phyloP scores from a whole-genome alignment of 2,329 filamentous ascomycete genomes.

The Fusarium buharicum region DNA sequence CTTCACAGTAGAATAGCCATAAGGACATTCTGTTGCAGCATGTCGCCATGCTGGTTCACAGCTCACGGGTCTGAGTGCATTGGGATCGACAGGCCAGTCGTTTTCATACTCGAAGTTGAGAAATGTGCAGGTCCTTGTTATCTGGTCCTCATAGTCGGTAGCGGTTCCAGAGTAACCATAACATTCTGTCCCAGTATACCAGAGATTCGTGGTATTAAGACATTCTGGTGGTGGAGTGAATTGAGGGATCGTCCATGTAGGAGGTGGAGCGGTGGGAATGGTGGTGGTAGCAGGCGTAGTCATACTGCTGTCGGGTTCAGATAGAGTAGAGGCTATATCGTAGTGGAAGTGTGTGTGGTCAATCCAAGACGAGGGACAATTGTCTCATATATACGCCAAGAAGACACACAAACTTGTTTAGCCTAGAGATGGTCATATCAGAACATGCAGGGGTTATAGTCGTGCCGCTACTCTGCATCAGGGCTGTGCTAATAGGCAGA shows the following conservation, averaged over 20 bases:
- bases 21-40: neutral
- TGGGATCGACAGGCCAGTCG: too few relatives aligned
- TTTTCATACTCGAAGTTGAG: neutral
- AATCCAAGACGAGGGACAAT: too few relatives aligned
- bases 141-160: neutral
- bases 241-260: neutral
- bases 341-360: neutral
- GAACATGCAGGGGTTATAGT: neutral
- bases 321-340: accelerated
- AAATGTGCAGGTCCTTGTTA: neutral
- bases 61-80: too few relatives aligned
- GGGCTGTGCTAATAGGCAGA: neutral
- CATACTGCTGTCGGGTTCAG: too few relatives aligned
- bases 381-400: neutral
- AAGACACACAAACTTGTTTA: neutral
- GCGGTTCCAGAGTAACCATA: neutral
- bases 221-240: conserved; percentile 10
- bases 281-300: neutral
- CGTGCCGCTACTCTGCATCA: neutral
- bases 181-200: neutral
- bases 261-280: neutral
- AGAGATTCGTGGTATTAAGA: neutral
- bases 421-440: neutral
- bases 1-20: neutral
- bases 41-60: neutral